Conservation (phyloP, 225 moss, liverwort and hornwort species). For the Pseudisothecium myosuroides region DNA sequence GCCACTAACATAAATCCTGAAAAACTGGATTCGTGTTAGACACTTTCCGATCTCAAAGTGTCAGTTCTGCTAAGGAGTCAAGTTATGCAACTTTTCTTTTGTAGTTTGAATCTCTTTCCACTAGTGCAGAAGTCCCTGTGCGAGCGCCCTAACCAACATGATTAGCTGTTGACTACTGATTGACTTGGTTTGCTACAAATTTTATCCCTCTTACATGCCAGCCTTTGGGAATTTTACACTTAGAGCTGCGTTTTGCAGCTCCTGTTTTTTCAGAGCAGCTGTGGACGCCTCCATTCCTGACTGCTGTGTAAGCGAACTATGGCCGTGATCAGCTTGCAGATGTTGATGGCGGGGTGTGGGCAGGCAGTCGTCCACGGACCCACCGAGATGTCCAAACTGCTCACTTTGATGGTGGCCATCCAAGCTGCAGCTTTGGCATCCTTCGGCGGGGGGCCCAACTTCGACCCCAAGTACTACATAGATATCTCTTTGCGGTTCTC, state of each 20-base stretch:
- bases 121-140: background rate
- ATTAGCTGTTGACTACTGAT: background rate
- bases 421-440: slow-evolving; percentile 45
- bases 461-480: slow-evolving; percentile 59
- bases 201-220: background rate
- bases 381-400: slow-evolving; percentile 16
- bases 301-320: background rate
- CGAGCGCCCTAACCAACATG: background rate
- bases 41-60: background rate
- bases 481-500: slow-evolving; percentile 29
- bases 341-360: slow-evolving; percentile 14
- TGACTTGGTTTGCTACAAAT: background rate
- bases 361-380: slow-evolving; percentile 1
- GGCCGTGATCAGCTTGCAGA: background rate
- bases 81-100: background rate
- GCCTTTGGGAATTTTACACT: background rate
- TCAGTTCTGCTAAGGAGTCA: background rate
- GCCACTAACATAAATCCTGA: background rate
- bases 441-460: slow-evolving; percentile 7
- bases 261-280: background rate
- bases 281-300: background rate
- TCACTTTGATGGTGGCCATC: slow-evolving; percentile 36
- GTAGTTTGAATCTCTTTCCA: background rate
- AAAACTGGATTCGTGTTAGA: background rate
- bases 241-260: background rate